These are phyloP conservation scores for Pseudopyricularia javanii DNA, from an alignment of 2,329 filamentous ascomycete genomes.

Conservation along the genomic window DNA sequence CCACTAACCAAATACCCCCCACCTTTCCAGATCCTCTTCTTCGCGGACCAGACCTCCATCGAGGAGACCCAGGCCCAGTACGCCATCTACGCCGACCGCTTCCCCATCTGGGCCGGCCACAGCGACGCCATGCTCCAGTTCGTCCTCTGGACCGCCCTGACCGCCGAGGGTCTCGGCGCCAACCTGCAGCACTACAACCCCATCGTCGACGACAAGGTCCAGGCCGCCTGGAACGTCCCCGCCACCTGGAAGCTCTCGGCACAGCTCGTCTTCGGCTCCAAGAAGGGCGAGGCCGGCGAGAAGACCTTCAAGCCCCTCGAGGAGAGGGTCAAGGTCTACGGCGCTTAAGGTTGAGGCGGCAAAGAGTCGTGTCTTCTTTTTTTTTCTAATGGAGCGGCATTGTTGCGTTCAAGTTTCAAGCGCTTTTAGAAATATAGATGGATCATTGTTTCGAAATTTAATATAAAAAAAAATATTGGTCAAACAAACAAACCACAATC, in stretches of 20 bases:
- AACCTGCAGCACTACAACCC: conserved; percentile 95
- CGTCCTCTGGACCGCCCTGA: conserved; percentile 68
- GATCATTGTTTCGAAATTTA: too few species aligned
- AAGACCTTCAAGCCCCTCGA: conserved; percentile 56
- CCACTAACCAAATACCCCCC: too few species aligned
- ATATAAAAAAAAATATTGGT: too few species aligned
- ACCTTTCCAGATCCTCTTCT: conserved; percentile 60
- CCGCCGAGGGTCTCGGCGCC: conserved; percentile 72
- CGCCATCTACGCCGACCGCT: conserved; percentile 65
- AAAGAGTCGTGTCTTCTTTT: neutral
- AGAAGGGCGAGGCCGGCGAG: conserved; percentile 39
- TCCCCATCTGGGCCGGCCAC: conserved; percentile 66
- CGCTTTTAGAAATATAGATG: neutral
- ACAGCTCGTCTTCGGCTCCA: conserved; percentile 74
- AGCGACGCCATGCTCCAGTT: conserved; percentile 74
- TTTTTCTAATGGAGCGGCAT: too few species aligned
- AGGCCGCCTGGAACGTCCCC: conserved; percentile 57
- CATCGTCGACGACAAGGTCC: conserved; percentile 62
- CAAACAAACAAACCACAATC: too few species aligned
- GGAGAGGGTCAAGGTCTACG: conserved; percentile 54
- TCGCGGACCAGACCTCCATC: conserved; percentile 62
- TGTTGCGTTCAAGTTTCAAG: neutral
- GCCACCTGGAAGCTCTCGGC: conserved; percentile 64
- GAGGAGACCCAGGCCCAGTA: conserved; percentile 55
- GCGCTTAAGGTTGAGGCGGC: conserved; percentile 22